These are phyloP conservation scores for Plasmodium malariae DNA, from an alignment of 169 alveolate species.

Conservation along the genomic window DNA sequence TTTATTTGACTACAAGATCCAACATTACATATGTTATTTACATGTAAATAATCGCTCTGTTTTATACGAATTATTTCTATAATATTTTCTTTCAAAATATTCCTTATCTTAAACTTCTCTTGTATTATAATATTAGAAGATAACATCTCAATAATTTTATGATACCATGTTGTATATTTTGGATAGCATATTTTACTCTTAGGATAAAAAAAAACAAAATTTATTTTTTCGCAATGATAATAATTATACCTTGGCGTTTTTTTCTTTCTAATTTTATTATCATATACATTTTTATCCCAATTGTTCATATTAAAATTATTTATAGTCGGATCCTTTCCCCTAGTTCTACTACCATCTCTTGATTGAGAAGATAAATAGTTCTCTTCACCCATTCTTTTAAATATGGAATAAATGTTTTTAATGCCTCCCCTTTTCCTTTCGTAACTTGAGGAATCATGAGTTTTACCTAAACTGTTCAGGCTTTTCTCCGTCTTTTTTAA, in stretches of 20 bases:
- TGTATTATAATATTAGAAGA: slow-evolving; percentile 29
- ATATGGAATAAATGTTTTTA: slow-evolving; percentile 1
- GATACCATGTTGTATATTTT: slow-evolving; percentile 52
- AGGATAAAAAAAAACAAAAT: slow-evolving; percentile 51
- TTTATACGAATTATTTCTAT: slow-evolving; percentile 26
- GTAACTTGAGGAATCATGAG: not conserved
- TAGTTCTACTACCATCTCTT: not conserved
- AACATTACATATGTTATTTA: slow-evolving; percentile 45
- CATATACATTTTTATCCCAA: not conserved
- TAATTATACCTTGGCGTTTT: not conserved
- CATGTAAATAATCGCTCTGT: slow-evolving; percentile 25
- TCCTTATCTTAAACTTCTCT: slow-evolving; percentile 70
- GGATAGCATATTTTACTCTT: slow-evolving; percentile 37
- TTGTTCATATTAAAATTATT: not conserved
- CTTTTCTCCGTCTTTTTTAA: too few species aligned
- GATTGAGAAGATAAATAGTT: not conserved
- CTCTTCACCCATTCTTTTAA: not conserved
- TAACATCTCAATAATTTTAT: slow-evolving; percentile 47
- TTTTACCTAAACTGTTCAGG: too few species aligned
- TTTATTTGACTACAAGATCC: slow-evolving; percentile 63
- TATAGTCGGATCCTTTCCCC: too few species aligned
- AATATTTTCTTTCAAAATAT: slow-evolving; percentile 43
- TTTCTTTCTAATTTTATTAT: too few species aligned
- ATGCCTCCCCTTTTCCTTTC: not conserved
- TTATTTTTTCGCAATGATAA: not conserved